Evolutionary conservation across 208 protist genomes (phyloP), one percentile per base, ranked within the genome.

Genomic region (Porcisia deanei): DNA sequence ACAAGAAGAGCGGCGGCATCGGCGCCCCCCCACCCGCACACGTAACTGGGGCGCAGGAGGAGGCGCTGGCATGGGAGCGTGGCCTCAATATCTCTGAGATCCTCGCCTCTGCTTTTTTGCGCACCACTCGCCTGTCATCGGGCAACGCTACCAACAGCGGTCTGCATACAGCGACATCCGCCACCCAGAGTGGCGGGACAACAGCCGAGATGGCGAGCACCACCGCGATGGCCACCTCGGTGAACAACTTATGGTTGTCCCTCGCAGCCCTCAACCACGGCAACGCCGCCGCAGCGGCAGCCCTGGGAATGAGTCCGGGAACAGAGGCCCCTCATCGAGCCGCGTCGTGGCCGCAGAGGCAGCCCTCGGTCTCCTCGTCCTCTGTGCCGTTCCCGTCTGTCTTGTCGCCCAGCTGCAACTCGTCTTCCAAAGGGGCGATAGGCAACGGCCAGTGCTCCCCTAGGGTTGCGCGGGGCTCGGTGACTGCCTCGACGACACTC

Each of bases 21-120:
- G 30, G 57, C 57, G 2, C 25, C 57, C 4, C 16, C 57, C 25
- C 3, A 61, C 57, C 9, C 20, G 57, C 12, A 5, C 57, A 18
- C 57, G 16, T 18, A 10, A 16, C 25, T 10, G 66, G 39, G 30
- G 66, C 66, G 9, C 6, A 14, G 37, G 66, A 41, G 66, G 66
- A 53, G 47, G 20, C 9, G 43, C 7, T 22, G 0, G 47, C 39
- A 7, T 18, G 14, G 0, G 49, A 57, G 16, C 66, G 47, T 14
- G 47, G n/a, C 66, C 57, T 71, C 60, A 65, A 25, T 25, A 25
- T 65, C 20, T 65, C 12, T 25, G 57, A 47, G 30, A 57, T 71
- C 47, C 22, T 71, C 39, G 14, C 16, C 14, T 22, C 39, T n/a
- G 57, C 25, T 20, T 16, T n/a, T 34, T 47, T 14, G 66, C 49